Conservation (phyloP, 2,329 filamentous ascomycete species). For the Paraconiothyrium brasiliense region DNA sequence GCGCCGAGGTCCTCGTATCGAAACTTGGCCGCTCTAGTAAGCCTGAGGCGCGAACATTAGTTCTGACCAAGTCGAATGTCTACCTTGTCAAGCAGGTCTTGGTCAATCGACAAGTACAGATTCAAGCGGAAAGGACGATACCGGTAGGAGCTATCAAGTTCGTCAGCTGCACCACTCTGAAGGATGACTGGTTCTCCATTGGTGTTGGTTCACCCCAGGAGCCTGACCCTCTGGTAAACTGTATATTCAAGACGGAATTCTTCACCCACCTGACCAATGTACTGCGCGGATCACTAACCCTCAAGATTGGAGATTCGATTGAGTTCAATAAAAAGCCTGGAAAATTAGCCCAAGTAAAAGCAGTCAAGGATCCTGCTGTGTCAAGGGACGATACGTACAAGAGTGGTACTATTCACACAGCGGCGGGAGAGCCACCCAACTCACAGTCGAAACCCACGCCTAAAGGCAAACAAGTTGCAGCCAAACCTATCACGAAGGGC, state of each 20-base stretch:
- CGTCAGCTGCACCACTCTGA: conserved; percentile 79
- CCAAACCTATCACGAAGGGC: conserved; percentile 90
- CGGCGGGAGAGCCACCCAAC: conserved; percentile 81
- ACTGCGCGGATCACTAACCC: conserved; percentile 80
- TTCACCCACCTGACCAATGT: conserved; percentile 88
- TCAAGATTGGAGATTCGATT: conserved; percentile 85
- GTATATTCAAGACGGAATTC: conserved; percentile 95
- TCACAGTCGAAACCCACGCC: conserved; percentile 87
- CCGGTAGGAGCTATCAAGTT: conserved; percentile 89
- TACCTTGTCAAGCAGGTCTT: conserved; percentile 89
- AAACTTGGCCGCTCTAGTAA: conserved; percentile 98
- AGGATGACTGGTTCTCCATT: conserved; percentile 97
- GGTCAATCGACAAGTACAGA: conserved; percentile 82
- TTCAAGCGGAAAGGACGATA: conserved; percentile 82
- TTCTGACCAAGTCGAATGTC: conserved; percentile 86
- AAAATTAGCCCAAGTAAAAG: conserved; percentile 89
- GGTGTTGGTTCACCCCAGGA: conserved; percentile 91
- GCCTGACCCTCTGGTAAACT: conserved; percentile 91
- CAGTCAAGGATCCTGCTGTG: conserved; percentile 83
- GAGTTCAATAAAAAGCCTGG: conserved; percentile 98
- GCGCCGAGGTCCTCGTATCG: conserved; percentile 86
- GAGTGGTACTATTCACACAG: conserved; percentile 88
- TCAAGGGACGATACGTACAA: conserved; percentile 86
- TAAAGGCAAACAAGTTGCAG: conserved; percentile 83
- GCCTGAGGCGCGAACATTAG: conserved; percentile 81